These are phyloP conservation scores for Termitomyces sp. DNA, from an alignment of 768 basidiomycete genomes.

Conservation along the genomic window DNA sequence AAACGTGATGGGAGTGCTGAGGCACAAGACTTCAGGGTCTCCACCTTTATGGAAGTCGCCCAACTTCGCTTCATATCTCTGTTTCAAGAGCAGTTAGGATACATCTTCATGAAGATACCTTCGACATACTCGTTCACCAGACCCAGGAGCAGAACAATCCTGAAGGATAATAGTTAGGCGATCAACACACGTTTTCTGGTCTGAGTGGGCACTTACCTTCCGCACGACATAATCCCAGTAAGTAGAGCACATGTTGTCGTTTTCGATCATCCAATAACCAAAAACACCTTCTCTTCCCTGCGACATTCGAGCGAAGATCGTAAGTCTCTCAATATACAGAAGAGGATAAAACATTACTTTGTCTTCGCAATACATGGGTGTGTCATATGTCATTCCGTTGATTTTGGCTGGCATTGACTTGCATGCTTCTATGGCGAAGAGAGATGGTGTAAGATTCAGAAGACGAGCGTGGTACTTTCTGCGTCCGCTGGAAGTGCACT, in stretches of 20 bases:
- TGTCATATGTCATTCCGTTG: constrained; percentile 8
- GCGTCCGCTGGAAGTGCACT: constrained; percentile 1
- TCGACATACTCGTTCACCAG: neutral
- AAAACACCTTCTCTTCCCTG: neutral
- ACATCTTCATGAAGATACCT: neutral
- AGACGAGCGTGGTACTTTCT: constrained; percentile 12
- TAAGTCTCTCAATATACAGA: neutral
- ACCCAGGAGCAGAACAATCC: constrained; percentile 1
- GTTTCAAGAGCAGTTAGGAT: neutral
- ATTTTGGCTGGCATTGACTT: constrained; percentile 12
- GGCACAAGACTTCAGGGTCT: constrained; percentile 1
- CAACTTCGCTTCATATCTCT: constrained; percentile 3
- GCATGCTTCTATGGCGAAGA: constrained; percentile 15
- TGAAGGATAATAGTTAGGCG: neutral
- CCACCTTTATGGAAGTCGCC: neutral
- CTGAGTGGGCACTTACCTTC: neutral
- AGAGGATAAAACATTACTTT: neutral
- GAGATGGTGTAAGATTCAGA: constrained; percentile 6
- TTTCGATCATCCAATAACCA: neutral
- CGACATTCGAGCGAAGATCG: neutral
- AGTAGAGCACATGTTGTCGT: neutral
- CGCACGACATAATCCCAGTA: neutral
- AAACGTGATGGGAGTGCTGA: constrained; percentile 1
- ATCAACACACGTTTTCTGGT: neutral
- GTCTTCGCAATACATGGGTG: constrained; percentile 14